A percentile compares a stretch with the other conserved stretches of the same genome.
These are phyloP conservation scores for Rickenella mellea DNA, from an alignment of 768 basidiomycete genomes.

Conservation along the genomic window DNA sequence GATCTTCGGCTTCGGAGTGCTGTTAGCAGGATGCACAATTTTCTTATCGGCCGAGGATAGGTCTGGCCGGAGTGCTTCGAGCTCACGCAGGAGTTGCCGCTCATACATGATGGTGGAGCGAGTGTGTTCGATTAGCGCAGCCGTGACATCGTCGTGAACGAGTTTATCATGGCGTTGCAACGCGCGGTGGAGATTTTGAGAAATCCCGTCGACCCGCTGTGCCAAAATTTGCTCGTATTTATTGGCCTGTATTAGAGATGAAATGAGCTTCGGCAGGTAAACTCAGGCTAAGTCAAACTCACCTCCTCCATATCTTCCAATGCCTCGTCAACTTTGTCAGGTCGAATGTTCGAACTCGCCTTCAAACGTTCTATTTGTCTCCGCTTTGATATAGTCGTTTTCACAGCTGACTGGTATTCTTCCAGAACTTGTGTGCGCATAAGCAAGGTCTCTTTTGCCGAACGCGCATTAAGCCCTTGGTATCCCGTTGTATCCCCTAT, in stretches of 20 bases:
- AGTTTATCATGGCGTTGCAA: constrained; percentile 76
- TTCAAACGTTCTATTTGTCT: constrained; percentile 85
- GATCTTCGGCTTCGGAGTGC: constrained; percentile 49
- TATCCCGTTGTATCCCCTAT: constrained; percentile 95
- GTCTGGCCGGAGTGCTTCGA: constrained; percentile 77
- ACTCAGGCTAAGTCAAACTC: constrained; percentile 6
- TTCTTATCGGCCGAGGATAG: constrained; percentile 61
- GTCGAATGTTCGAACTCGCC: constrained; percentile 75
- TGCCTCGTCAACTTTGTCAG: constrained; percentile 84
- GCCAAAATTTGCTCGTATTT: constrained; percentile 82
- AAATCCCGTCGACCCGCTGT: constrained; percentile 85
- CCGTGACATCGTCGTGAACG: constrained; percentile 85
- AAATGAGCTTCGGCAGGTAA: constrained; percentile 7
- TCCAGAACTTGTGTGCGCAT: constrained; percentile 88
- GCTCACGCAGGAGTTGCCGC: constrained; percentile 75
- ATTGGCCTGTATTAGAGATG: constrained; percentile 51
- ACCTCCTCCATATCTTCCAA: constrained; percentile 92
- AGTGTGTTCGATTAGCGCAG: constrained; percentile 87
- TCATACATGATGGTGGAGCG: constrained; percentile 90
- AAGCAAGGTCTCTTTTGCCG: constrained; percentile 88
- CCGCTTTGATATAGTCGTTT: constrained; percentile 87
- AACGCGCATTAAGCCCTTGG: constrained; percentile 92
- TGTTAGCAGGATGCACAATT: constrained; percentile 35
- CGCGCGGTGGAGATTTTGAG: constrained; percentile 83
- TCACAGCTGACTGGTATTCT: constrained; percentile 90